Conservation (phyloP, 371 early-diverging fungal species). For the Mortierella sp. region DNA sequence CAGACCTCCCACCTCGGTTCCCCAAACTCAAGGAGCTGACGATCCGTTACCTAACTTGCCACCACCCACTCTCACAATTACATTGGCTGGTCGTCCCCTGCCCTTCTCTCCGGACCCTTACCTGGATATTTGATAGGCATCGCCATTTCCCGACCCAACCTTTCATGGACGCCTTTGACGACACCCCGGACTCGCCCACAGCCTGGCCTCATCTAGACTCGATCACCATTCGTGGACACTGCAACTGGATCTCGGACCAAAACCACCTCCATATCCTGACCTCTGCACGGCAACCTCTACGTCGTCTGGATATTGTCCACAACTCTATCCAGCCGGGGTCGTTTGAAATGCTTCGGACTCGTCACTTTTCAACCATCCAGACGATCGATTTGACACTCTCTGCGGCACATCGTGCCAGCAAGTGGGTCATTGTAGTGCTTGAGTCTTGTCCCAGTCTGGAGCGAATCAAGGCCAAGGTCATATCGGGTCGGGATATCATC, state of each 20-base stretch:
- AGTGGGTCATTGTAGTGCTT: conserved; percentile 16
- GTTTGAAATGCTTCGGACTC: not conserved
- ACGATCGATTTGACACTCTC: not conserved
- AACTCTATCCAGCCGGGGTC: not conserved
- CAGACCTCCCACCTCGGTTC: not conserved
- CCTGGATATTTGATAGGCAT: conserved; percentile 10
- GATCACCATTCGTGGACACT: conserved; percentile 15
- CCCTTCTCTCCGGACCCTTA: conserved; percentile 10
- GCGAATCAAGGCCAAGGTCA: not conserved
- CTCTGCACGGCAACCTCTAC: conserved; percentile 2
- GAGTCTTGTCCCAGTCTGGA: conserved; percentile 15
- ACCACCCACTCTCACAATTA: conserved; percentile 2
- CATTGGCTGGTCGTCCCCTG: conserved; percentile 18
- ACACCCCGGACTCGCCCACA: not conserved
- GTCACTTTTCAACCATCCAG: conserved; percentile 19
- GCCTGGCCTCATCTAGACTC: conserved; percentile 32
- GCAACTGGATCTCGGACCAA: not conserved
- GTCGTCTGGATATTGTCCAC: not conserved
- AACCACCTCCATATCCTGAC: not conserved
- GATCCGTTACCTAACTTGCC: not conserved
- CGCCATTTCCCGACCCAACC: not conserved
- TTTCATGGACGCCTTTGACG: conserved; percentile 6
- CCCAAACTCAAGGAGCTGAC: conserved; percentile 18
- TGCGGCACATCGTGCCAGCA: not conserved
- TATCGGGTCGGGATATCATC: conserved; percentile 15